Evolutionary conservation across 768 basidiomycete species (phyloP).

Genomic region (Pulveroboletus sp.): DNA sequence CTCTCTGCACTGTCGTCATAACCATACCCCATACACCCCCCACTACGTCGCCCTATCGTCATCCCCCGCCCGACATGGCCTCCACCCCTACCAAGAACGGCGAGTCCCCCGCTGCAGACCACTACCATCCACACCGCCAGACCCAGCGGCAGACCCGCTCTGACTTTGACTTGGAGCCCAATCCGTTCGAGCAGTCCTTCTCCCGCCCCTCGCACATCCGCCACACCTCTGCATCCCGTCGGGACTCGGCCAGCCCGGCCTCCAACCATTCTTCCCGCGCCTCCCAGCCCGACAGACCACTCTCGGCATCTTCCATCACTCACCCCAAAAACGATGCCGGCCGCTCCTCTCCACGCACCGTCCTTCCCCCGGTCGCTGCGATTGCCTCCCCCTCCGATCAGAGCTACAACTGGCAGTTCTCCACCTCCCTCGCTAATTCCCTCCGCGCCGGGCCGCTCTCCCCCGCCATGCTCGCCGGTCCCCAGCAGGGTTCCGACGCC

Average conservation of each 20-base stretch:
- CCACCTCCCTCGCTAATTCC: conserved; percentile 61
- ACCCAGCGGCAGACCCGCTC: conserved; percentile 46
- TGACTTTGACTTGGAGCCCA: conserved; percentile 77
- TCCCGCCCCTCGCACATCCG: conserved; percentile 54
- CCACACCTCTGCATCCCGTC: conserved; percentile 33
- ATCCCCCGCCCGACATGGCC: conserved; percentile 20
- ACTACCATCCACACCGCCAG: conserved; percentile 13
- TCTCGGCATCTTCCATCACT: conserved; percentile 30
- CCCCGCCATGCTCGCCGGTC: conserved; percentile 93
- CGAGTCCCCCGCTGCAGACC: conserved; percentile 25
- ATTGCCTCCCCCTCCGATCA: conserved; percentile 57
- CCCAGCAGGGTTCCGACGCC: conserved; percentile 48
- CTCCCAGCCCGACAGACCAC: conserved; percentile 30
- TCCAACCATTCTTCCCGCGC: conserved; percentile 37
- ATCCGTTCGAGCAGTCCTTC: conserved; percentile 96
- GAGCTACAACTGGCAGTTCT: conserved; percentile 57
- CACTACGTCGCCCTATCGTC: conserved; percentile 16
- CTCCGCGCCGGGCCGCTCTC: conserved; percentile 91
- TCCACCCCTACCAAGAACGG: conserved; percentile 30
- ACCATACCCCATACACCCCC: neutral
- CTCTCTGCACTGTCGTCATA: conserved; percentile 25
- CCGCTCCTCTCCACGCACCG: conserved; percentile 51
- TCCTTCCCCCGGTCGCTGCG: conserved; percentile 76
- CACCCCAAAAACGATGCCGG: conserved; percentile 30
- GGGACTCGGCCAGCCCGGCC: conserved; percentile 29